phyloP scores from a whole-genome alignment of 2,329 filamentous ascomycete species.

The Trichoderma hamatum region DNA sequence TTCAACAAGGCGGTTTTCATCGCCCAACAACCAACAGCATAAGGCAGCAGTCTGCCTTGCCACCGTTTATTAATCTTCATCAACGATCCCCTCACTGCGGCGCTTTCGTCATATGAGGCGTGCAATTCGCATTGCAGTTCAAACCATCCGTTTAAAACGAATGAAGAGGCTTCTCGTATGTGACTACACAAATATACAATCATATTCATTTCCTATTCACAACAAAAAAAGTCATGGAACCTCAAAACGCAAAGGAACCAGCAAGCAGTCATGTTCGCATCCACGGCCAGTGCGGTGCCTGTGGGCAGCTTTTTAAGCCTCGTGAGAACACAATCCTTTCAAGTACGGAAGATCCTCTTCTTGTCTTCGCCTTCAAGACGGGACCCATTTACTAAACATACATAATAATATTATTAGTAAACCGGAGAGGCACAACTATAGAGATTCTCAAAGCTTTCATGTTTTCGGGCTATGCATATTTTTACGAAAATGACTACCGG shows the following conservation, averaged over 20 bases:
- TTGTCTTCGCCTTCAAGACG: neutral
- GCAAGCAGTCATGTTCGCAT: neutral
- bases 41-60: neutral
- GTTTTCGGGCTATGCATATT: neutral
- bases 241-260: no score
- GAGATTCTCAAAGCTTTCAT: neutral
- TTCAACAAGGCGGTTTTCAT: neutral
- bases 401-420: neutral
- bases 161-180: neutral
- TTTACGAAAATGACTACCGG: neutral
- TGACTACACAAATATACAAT: neutral
- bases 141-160: neutral
- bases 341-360: neutral
- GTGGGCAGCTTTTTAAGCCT: constrained; percentile 9
- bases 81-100: neutral
- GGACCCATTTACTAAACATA: neutral
- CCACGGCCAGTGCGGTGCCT: constrained; percentile 8
- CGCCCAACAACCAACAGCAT: neutral
- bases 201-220: no score
- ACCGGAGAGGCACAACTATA: neutral
- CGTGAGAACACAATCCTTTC: neutral
- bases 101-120: neutral
- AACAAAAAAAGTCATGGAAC: neutral
- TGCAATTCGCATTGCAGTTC: neutral
- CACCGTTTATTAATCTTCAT: no score